These are phyloP conservation scores for Syzygium aqueum DNA, from an alignment of 345 rosid genomes.

Conservation along the genomic window DNA sequence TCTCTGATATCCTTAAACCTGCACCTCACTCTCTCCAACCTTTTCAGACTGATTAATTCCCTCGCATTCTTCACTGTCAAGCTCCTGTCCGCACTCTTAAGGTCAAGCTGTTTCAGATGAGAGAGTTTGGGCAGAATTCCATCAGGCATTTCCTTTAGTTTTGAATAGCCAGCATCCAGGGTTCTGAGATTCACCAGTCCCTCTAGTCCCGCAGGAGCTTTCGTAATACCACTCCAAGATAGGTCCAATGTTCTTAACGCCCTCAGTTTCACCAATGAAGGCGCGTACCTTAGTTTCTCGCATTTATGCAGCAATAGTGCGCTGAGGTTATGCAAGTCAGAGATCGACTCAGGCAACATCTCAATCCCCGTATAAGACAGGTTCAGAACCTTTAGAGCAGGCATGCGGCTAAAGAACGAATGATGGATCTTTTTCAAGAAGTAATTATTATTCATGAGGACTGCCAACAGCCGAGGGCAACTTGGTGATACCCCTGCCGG, in stretches of 20 bases:
- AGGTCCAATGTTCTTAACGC: slow-evolving; percentile 10
- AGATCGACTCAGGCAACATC: slow-evolving; percentile 8
- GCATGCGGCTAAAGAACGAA: slow-evolving; percentile 7
- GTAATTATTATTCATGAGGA: background rate
- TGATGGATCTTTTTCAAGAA: background rate
- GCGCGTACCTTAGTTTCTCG: background rate
- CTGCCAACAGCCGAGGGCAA: slow-evolving; percentile 8
- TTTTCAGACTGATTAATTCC: slow-evolving; percentile 3
- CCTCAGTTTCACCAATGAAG: slow-evolving; percentile 4
- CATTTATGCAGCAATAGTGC: slow-evolving; percentile 3
- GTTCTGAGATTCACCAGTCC: slow-evolving; percentile 2
- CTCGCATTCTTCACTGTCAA: background rate
- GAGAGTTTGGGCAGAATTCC: slow-evolving; percentile 5
- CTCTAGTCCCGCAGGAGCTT: slow-evolving; percentile 9
- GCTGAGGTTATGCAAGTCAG: slow-evolving; percentile 1
- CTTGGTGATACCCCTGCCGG: background rate
- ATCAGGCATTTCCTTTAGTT: background rate
- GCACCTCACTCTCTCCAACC: background rate
- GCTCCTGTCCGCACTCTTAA: background rate
- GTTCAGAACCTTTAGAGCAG: slow-evolving; percentile 3
- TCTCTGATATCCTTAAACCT: background rate
- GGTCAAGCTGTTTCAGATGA: background rate
- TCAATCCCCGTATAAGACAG: background rate
- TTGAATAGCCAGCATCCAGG: background rate
- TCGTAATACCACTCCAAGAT: background rate